A percentile compares a stretch with the other conserved stretches of the same genome.
Evolutionary conservation across 2,329 filamentous ascomycete genomes (phyloP).

Genomic region (Cytospora schulzeri): DNA sequence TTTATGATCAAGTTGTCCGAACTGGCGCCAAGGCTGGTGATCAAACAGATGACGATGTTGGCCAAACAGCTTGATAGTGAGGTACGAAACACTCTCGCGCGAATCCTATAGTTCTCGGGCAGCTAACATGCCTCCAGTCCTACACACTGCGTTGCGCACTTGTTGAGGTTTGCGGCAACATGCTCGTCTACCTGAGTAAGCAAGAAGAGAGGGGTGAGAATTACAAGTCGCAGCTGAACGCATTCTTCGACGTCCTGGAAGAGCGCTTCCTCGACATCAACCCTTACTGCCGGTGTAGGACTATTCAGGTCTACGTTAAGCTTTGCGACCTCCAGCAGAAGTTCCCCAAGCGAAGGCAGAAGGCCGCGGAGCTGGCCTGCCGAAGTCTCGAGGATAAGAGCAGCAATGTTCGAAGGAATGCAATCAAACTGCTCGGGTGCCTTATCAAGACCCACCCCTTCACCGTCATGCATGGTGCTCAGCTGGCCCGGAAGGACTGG

Average conservation of each 20-base stretch:
- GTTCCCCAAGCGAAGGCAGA: constrained; percentile 88
- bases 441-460: constrained; percentile 95
- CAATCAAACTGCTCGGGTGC: constrained; percentile 86
- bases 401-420: constrained; percentile 93
- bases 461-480: constrained; percentile 84
- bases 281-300: constrained; percentile 89
- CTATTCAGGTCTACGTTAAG: constrained; percentile 90
- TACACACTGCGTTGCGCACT: constrained; percentile 92
- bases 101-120: no score
- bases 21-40: constrained; percentile 85
- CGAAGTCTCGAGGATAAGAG: constrained; percentile 96
- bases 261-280: constrained; percentile 96
- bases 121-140: constrained; percentile 55
- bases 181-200: constrained; percentile 87
- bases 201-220: constrained; percentile 91
- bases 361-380: constrained; percentile 81
- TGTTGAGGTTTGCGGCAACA: constrained; percentile 95
- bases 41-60: constrained; percentile 95
- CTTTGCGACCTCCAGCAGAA: constrained; percentile 95
- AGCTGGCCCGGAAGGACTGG: constrained; percentile 86
- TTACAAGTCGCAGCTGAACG: constrained; percentile 91
- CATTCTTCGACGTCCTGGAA: constrained; percentile 95
- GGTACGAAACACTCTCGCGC: constrained; percentile 45
- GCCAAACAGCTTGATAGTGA: constrained; percentile 96
- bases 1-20: constrained; percentile 95